Evolutionary conservation across 495 filamentous ascomycete genomes (phyloP).

Genomic region (Parathielavia appendiculata): DNA sequence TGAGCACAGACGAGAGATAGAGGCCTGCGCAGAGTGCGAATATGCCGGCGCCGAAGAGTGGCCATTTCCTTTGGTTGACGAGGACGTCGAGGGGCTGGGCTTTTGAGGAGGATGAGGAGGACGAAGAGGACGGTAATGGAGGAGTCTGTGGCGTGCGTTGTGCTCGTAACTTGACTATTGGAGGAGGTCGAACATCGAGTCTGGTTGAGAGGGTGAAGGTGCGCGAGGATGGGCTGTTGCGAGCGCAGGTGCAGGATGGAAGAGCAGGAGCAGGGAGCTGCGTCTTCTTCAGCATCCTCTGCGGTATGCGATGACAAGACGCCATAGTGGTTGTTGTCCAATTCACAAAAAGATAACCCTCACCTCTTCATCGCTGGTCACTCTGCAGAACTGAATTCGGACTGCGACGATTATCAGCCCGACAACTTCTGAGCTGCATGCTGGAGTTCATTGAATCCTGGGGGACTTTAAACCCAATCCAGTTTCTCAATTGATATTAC

Average conservation of each 20-base stretch:
- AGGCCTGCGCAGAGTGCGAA: conserved; percentile 23
- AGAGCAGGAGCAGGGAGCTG: neutral
- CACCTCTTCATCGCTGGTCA: conserved; percentile 5
- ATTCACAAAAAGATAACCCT: neutral
- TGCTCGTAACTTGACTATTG: neutral
- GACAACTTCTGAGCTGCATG: no score
- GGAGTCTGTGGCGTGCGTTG: neutral
- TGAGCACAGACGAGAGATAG: conserved; percentile 34
- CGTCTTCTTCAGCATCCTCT: conserved; percentile 2
- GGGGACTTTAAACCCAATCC: conserved; percentile 7
- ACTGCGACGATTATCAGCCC: no score
- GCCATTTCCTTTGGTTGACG: conserved; percentile 21
- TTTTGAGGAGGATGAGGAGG: neutral
- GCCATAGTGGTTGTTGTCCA: conserved; percentile 15
- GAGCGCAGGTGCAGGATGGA: neutral
- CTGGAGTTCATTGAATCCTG: neutral
- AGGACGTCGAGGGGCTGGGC: conserved; percentile 20
- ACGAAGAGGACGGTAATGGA: neutral
- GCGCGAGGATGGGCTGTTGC: neutral
- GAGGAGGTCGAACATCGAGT: neutral
- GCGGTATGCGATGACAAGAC: conserved; percentile 6
- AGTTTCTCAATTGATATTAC: neutral
- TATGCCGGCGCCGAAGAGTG: conserved; percentile 27
- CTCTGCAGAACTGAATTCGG: no score
- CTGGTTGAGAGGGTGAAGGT: conserved; percentile 12